Base-by-base conservation (phyloP, 2,329 filamentous ascomycete species). In the Botryotinia calthae region DNA sequence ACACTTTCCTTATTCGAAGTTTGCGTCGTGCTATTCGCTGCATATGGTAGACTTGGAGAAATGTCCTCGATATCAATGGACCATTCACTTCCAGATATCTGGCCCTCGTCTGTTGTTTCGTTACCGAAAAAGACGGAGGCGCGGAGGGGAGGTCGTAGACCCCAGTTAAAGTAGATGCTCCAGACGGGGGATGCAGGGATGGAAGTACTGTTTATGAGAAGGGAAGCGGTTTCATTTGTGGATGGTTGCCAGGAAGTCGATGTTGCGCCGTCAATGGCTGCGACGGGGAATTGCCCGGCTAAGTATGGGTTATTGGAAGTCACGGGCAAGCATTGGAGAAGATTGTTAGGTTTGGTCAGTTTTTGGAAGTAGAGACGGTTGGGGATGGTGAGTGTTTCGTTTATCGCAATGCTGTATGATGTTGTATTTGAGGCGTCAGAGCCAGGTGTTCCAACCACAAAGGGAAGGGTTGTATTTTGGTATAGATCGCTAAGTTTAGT, bases 241-340 rank as follows among this genome's bases (percentile, higher is more conserved):
- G 82, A 78, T 0, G 90, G 90, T 77, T 92, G 89, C 90, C 90
- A 93, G 76, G 87, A 87, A 0, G 90, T 93, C 28, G 87, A 87
- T 8, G 87, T 83, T 2, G 89, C 89, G 70, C 91, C 91, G 77
- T 93, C 91, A 68, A 91, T 86, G 4, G 89, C 90, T 0, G 87
- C 85, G 70, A 91, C 84, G 1, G 91, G 90, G 82, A 93, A 92
- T 80, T 93, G 91, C 22, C 91, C 91, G 0, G 89, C 87, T 40
- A 85, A 82, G 77, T 86, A 88, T 2, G 80, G 78, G 56, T 85
- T 80, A 0, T 82, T 79, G 2, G 86, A 88, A 25, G 79, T 80
- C 0, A 86, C 86, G 1, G 88, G 84, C 6, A 83, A 84, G 80
- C 91, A 93, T 82, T 93, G 91, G 0, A 88, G 84, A 42, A 92